These are phyloP conservation scores for Raphanus hybrid DNA, from an alignment of 441 rosid genomes.

Conservation along the genomic window DNA sequence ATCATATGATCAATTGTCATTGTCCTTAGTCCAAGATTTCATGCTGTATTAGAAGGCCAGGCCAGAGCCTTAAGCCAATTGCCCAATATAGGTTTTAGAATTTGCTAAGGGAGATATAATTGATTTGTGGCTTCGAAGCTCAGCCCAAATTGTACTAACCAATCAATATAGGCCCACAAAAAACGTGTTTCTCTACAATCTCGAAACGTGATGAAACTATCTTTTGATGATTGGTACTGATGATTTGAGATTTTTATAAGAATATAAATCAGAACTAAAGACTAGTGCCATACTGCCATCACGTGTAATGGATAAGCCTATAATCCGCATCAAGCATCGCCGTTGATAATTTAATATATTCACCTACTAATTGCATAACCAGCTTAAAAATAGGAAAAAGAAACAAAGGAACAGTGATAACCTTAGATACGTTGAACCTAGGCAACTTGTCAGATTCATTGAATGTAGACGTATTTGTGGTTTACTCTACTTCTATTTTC, in stretches of 20 bases:
- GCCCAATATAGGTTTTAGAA: neutral
- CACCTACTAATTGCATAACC: conserved; percentile 20
- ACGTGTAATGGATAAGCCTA: conserved; percentile 27
- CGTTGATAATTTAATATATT: conserved; percentile 19
- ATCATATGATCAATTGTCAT: neutral
- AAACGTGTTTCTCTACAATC: neutral
- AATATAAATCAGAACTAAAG: neutral
- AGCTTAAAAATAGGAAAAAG: neutral
- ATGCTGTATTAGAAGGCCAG: no score
- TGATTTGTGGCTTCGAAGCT: neutral
- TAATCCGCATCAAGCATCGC: conserved; percentile 1
- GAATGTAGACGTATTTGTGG: conserved; percentile 20
- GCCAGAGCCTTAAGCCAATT: neutral
- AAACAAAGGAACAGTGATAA: neutral
- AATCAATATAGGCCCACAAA: neutral
- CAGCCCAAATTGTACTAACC: neutral
- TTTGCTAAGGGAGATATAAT: neutral
- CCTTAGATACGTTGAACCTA: conserved; percentile 29
- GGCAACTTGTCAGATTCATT: neutral
- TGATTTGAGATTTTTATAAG: neutral
- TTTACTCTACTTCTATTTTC: conserved; percentile 31
- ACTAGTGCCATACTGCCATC: conserved; percentile 17
- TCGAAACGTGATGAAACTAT: neutral
- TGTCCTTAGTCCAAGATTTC: neutral
- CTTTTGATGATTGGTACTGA: neutral